Base-by-base conservation (phyloP, 1,284 basidiomycete genomes). In the Acaromyces ingoldii region DNA sequence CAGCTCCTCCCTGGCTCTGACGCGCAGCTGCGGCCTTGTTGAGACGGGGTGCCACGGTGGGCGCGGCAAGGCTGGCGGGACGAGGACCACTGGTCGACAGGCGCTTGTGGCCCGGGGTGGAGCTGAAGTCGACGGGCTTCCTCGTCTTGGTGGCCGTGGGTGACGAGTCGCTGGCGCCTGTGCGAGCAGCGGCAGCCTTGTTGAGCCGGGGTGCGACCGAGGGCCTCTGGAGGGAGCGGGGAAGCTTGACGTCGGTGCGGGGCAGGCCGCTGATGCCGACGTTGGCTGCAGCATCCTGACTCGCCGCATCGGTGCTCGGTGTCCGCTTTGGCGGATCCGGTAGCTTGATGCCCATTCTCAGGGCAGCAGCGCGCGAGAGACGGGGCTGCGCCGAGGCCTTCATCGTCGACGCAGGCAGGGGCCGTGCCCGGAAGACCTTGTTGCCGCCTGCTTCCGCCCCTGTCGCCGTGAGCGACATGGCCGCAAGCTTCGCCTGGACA, bases 381-480 rank as follows among this genome's bases (percentile, higher is more conserved):
- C 89, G 84, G 0, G 89, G 89, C 22, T 83, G 79, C 55, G 88
- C 88, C 58, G 84, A 81, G 0, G 89, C 87, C 15, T 78, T 72
- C 3, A 70, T 74, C 60, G 81, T 81, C 0, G 85, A 83, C 6
- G 80, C 62, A 0, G 88, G 89, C 0, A 88, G 66, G 0, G 81
- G 75, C n/a, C 88, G 84, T 4, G 88, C 89, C 46, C 80, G 82
- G 79, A 89, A 90, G 86, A 47, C 37, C 6, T 29, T 6, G 7
- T n/a, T 45, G 24, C 13, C 24, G n/a, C n/a, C n/a, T n/a, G n/a
- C n/a, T n/a, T n/a, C n/a, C n/a, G n/a, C n/a, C n/a, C n/a, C n/a
- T n/a, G n/a, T n/a, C n/a, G n/a, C n/a, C n/a, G n/a, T n/a, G n/a
- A n/a, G n/a, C n/a, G n/a, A n/a, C n/a, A n/a, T n/a, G n/a, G n/a